Percentiles rank a stretch among this genome's conserved stretches.
Conservation (phyloP, 2,329 filamentous ascomycete genomes). For the Colletotrichum sp. region DNA sequence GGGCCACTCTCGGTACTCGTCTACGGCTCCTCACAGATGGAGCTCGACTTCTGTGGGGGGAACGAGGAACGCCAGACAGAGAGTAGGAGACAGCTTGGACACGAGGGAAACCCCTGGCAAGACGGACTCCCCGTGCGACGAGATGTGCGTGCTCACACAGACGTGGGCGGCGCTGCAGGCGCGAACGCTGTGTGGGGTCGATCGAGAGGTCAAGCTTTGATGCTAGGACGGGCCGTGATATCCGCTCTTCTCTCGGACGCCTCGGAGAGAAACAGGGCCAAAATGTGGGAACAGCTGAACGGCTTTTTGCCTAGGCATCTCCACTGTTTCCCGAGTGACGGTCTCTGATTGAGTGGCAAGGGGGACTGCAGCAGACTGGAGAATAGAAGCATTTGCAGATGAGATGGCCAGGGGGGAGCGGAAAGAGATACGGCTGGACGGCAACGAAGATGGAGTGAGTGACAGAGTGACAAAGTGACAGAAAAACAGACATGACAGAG, state of each 20-base stretch:
- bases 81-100: neutral
- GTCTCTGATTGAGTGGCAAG: neutral
- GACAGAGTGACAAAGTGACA: neutral
- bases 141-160: neutral
- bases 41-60: neutral
- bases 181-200: neutral
- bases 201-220: conserved; percentile 16
- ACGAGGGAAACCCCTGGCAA: neutral
- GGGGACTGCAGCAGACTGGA: neutral
- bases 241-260: conserved; percentile 7
- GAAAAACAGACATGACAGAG: neutral
- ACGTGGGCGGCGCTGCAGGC: neutral
- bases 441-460: neutral
- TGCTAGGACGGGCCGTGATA: conserved; percentile 10
- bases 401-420: neutral
- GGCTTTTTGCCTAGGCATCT: neutral
- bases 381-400: neutral
- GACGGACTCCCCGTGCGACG: neutral
- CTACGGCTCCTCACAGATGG: neutral
- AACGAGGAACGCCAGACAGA: neutral
- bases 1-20: neutral
- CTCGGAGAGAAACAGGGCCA: conserved; percentile 2
- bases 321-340: neutral
- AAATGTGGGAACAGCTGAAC: neutral
- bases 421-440: neutral